These are phyloP conservation scores for Verticillium zaregamsianum DNA, from an alignment of 2,329 filamentous ascomycete genomes.

Conservation along the genomic window DNA sequence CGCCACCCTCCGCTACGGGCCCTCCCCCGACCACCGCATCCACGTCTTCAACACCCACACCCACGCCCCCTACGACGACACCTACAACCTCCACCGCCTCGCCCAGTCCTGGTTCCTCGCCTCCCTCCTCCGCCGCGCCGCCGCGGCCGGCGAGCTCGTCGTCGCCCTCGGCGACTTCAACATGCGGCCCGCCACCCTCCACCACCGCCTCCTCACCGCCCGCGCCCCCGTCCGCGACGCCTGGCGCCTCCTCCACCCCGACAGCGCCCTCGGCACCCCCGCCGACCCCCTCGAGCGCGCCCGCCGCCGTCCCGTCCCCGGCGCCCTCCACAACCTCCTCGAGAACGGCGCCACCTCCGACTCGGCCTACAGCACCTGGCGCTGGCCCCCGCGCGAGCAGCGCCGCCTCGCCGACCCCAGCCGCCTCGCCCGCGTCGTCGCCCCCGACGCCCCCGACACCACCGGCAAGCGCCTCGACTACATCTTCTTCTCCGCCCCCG, in stretches of 20 bases:
- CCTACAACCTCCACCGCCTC: slow-evolving; percentile 84
- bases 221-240: slow-evolving; percentile 75
- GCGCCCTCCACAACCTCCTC: slow-evolving; percentile 70
- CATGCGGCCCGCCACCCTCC: slow-evolving; percentile 83
- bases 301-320: slow-evolving; percentile 64
- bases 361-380: slow-evolving; percentile 85
- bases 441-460: slow-evolving; percentile 64
- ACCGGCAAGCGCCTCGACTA: slow-evolving; percentile 90
- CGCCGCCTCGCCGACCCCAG: slow-evolving; percentile 63
- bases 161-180: slow-evolving; percentile 93
- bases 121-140: slow-evolving; percentile 79
- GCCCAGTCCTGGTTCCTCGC: slow-evolving; percentile 94
- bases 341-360: slow-evolving; percentile 88
- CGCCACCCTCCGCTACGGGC: slow-evolving; percentile 71
- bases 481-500: slow-evolving; percentile 66
- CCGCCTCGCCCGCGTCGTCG: slow-evolving; percentile 51
- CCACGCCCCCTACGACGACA: slow-evolving; percentile 89
- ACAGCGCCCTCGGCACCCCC: slow-evolving; percentile 74
- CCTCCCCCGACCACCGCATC: slow-evolving; percentile 59
- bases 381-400: slow-evolving; percentile 72
- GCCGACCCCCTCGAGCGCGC: slow-evolving; percentile 63
- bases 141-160: slow-evolving; percentile 76
- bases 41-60: slow-evolving; percentile 93
- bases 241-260: slow-evolving; percentile 80
- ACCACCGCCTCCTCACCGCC: slow-evolving; percentile 76